These are phyloP conservation scores for Stenocarpella maydis DNA, from an alignment of 2,329 filamentous ascomycete genomes.

Conservation along the genomic window DNA sequence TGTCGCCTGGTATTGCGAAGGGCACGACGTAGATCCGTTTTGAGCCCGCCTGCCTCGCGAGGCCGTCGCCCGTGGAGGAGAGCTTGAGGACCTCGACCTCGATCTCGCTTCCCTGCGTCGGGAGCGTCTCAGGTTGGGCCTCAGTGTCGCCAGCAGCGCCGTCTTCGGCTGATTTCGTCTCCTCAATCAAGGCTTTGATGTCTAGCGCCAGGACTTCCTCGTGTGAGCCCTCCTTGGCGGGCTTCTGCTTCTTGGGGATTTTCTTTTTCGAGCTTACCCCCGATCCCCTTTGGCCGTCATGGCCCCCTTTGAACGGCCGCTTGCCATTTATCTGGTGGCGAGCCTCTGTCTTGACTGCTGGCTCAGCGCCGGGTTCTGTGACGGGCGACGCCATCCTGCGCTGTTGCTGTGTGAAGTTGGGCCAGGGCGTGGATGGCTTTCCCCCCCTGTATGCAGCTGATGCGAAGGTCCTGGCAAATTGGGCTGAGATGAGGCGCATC, in stretches of 20 bases:
- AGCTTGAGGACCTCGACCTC: constrained; percentile 83
- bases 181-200: constrained; percentile 62
- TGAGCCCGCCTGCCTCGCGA: constrained; percentile 75
- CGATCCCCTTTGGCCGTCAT: constrained; percentile 12
- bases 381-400: constrained; percentile 18
- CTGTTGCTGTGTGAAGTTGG: neutral
- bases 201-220: constrained; percentile 74
- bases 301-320: constrained; percentile 21
- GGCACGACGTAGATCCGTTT: constrained; percentile 83
- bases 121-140: constrained; percentile 50
- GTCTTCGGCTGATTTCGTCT: constrained; percentile 46
- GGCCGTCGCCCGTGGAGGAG: constrained; percentile 90
- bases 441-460: constrained; percentile 12
- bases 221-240: constrained; percentile 62
- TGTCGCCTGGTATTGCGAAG: constrained; percentile 87
- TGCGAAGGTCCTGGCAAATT: constrained; percentile 11
- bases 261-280: constrained; percentile 55
- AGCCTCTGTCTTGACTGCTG: constrained; percentile 8
- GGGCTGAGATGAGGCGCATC: neutral
- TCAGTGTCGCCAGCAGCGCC: constrained; percentile 43
- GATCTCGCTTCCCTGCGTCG: constrained; percentile 76
- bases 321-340: constrained; percentile 20
- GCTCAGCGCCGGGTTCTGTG: constrained; percentile 10
- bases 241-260: constrained; percentile 65
- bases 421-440: neutral